Base-by-base conservation (phyloP, 208 protist species). In the Trypanosoma avium region DNA sequence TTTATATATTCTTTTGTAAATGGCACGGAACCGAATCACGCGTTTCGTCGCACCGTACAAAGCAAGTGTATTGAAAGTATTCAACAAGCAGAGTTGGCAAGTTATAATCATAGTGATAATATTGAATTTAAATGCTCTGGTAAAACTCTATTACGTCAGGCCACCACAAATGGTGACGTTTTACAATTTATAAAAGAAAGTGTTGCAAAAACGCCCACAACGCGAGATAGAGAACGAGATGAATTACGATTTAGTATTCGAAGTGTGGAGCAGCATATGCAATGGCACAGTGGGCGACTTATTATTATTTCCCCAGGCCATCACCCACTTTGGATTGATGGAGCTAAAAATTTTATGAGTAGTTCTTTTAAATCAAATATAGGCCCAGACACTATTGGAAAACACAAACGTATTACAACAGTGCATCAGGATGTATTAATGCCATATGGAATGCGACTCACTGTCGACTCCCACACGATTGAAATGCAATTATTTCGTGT, bases 1-100 rank as follows among this genome's bases (percentile, higher is more conserved):
- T 72, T 98, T 30, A 78, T 99, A 10, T 99, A 98, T 76, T 98
- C 92, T 9, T 98, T 97, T 82, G 95, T 98, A 15, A 98, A 99
- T 74, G 96, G 96, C 17, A 87, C 53, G 15, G 97, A 98, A 54
- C 73, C 64, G 3, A 68, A 82, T 15, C 84, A 93, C 26, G n/a
- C 61, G 2, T 88, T 67, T 68, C 79, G 75, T 13, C 70, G 73
- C 22, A 26, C 2, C 2, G 22, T 71, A 30, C 10, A 54, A 4
- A 10, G 4, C 3, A 22, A 50, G 19, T 81, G 75, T 30, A 61
- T 55, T 1, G 12, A 17, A 0, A 40, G 52, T 4, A 62, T 81
- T 2, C 30, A 32, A 19, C 4, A 26, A 17, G 38, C 33, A 24
- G 53, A 61, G 49, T 13, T n/a, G 30, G 62, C 10, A 10, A 30